Percentiles rank a stretch among this genome's conserved stretches.
Conservation (phyloP, 2,329 filamentous ascomycete species). For the Leptodontidium sp. region DNA sequence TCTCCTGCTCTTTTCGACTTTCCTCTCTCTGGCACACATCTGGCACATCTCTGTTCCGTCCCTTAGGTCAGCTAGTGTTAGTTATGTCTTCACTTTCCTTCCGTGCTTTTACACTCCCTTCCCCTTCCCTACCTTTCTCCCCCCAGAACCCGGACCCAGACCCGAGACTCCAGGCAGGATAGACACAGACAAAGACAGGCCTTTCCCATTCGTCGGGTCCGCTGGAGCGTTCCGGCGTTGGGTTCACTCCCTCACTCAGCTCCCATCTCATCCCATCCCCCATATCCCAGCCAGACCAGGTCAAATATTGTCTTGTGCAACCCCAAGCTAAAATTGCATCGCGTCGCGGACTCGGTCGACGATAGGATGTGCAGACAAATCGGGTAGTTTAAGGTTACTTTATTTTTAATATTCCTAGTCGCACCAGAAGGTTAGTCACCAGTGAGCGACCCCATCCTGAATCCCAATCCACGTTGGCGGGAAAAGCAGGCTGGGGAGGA, state of each 20-base stretch:
- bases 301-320: constrained; percentile 21
- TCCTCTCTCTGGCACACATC: no score
- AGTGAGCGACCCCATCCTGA: background rate
- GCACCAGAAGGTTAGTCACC: background rate
- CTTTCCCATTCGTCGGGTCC: constrained; percentile 15
- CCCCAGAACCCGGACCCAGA: background rate
- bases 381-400: constrained; percentile 15
- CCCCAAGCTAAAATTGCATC: constrained; percentile 18
- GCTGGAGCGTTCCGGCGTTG: constrained; percentile 15
- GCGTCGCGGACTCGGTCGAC: background rate
- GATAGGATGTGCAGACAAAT: background rate
- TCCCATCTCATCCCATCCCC: background rate
- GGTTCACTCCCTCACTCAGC: background rate
- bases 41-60: background rate
- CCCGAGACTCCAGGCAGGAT: background rate
- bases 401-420: constrained; percentile 16
- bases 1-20: no score
- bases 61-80: no score
- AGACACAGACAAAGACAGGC: background rate
- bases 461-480: constrained; percentile 16
- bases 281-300: background rate
- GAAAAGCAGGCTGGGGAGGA: background rate
- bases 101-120: background rate
- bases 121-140: background rate
- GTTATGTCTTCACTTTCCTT: background rate